Conservation (phyloP, 2,329 filamentous ascomycete genomes). For the Neopestalotiopsis rosae region DNA sequence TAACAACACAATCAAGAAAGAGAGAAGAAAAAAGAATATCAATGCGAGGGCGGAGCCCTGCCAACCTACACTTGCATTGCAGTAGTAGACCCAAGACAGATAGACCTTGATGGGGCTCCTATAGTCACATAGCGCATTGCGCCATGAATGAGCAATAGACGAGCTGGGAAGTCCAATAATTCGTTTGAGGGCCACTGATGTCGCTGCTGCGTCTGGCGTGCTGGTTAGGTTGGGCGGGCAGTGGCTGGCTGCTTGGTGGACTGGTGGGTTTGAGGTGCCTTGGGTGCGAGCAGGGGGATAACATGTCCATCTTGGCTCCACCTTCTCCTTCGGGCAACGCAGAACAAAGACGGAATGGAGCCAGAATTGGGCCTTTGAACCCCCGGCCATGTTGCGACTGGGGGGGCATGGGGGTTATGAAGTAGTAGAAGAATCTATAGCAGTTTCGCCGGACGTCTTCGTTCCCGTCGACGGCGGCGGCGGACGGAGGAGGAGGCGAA, state of each 20-base stretch:
- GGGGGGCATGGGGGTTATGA: neutral
- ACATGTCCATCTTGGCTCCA: conserved; percentile 5
- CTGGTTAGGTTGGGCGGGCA: neutral
- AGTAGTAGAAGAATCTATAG: neutral
- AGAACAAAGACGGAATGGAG: conserved; percentile 2
- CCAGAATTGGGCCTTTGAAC: neutral
- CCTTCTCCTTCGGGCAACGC: conserved; percentile 8
- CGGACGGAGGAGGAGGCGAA: too few relatives aligned
- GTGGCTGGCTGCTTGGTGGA: neutral
- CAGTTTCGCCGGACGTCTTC: too few relatives aligned
- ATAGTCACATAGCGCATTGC: neutral
- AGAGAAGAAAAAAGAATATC: too few relatives aligned
- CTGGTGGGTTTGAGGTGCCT: too few relatives aligned
- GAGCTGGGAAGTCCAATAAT: neutral
- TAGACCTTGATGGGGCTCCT: neutral
- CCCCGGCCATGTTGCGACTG: neutral
- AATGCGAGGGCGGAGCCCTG: too few relatives aligned
- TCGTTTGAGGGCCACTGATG: neutral
- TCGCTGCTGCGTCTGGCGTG: neutral
- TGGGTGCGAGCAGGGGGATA: neutral
- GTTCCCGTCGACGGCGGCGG: too few relatives aligned
- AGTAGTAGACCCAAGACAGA: neutral
- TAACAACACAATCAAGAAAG: neutral
- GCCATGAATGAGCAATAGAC: neutral
- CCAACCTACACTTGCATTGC: neutral